Base-by-base conservation (phyloP, 345 rosid species). In the Punica granatum region DNA sequence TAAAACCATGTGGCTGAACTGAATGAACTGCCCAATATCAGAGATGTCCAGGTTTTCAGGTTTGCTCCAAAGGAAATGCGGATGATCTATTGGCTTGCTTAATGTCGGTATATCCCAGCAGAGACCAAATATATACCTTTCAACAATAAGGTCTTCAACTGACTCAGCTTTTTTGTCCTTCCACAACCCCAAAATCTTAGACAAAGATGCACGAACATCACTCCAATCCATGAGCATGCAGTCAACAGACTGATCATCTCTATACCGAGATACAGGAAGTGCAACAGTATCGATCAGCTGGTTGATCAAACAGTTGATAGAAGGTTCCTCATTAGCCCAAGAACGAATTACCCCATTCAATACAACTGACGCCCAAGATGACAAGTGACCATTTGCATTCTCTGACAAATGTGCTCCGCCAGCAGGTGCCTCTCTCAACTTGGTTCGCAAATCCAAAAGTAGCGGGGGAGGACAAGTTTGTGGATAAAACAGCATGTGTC, bases 51-150 rank as follows among this genome's bases (percentile, higher is more conserved):
- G 51, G 70, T 75, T 59, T 67, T 75, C 77, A 54, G 76, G 63
- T 66, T 75, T 82, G 65, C 78, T 72, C 83, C 73, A 66, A 63
- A 71, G 58, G 43, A 80, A 75, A 70, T 81, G 74, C 67, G 70
- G 85, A 75, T 63, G 42, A 56, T 81, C 84, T 44, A 70, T 63
- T 42, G 77, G 53, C 42, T 72, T 68, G 51, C 76, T 72, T 71
- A 74, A 68, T 32, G 72, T 68, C 65, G 92, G 81, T 70, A 89
- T 74, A 81, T 94, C 99, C 81, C 87, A 85, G 78, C 95, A 88
- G 74, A 94, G 96, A 26, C 78, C 62, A 77, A 88, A 94, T 60
- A 89, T 56, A 76, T 94, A 94, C 80, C 99, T 86, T 83, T 94
- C 99, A 73, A 89, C 79, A 44, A 94, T 75, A 71, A 91, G 82